phyloP scores from a whole-genome alignment of 148 eudicot species.

The Cornus suecica region DNA sequence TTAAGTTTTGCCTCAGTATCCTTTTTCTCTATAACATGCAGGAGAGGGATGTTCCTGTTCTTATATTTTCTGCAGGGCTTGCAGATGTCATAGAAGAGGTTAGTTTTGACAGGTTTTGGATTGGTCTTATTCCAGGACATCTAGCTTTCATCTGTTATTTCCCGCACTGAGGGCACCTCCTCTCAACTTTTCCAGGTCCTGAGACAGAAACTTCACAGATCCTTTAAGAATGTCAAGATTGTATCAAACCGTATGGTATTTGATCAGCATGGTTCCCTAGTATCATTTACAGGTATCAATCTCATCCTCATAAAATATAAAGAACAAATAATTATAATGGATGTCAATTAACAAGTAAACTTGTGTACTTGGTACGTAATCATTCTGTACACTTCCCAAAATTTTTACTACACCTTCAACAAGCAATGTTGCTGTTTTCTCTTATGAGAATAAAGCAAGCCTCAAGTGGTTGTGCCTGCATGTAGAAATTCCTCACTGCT shows the following conservation, averaged over 20 bases:
- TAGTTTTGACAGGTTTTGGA: conserved; percentile 8
- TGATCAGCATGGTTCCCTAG: conserved; percentile 56
- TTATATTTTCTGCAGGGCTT: conserved; percentile 93
- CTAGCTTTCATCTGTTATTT: conserved; percentile 5
- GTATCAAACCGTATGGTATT: conserved; percentile 92
- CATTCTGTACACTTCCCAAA: neutral
- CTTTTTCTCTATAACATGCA: conserved; percentile 31
- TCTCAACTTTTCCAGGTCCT: conserved; percentile 52
- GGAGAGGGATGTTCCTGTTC: conserved; percentile 77
- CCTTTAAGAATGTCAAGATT: conserved; percentile 75
- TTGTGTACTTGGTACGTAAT: neutral
- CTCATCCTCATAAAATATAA: neutral
- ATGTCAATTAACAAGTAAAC: neutral
- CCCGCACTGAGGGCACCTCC: neutral
- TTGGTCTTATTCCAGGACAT: conserved; percentile 5
- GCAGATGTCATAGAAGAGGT: conserved; percentile 98
- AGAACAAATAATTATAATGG: neutral
- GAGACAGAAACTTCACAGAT: conserved; percentile 69
- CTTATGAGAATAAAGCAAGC: neutral
- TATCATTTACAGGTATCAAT: conserved; percentile 70
- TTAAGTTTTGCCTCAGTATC: conserved; percentile 7
- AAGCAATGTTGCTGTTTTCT: neutral
- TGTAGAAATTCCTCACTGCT: neutral
- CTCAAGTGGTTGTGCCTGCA: neutral
- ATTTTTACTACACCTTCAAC: neutral